A percentile compares a stretch with the other conserved stretches of the same genome.
These are phyloP conservation scores for Pterocarpus santalinus DNA, from an alignment of 306 rosid species.

Conservation along the genomic window DNA sequence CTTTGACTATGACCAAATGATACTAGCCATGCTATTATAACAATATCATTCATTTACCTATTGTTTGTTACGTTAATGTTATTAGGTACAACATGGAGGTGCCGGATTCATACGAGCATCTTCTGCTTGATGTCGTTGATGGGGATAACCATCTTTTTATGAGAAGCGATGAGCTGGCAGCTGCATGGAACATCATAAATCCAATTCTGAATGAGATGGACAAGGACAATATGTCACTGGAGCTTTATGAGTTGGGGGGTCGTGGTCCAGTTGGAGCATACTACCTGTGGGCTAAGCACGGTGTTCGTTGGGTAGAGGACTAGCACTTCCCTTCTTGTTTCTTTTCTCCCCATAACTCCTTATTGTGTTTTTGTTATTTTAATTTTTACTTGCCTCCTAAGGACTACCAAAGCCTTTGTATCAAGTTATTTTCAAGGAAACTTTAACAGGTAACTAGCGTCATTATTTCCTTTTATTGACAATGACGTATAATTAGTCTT, in stretches of 20 bases:
- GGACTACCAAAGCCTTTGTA: slow-evolving; percentile 25
- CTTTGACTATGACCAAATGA: slow-evolving; percentile 25
- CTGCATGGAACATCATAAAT: slow-evolving; percentile 85
- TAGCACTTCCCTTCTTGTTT: slow-evolving; percentile 40
- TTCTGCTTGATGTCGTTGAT: slow-evolving; percentile 83
- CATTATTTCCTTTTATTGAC: slow-evolving; percentile 15
- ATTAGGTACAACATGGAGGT: slow-evolving; percentile 80
- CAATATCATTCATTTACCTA: neutral
- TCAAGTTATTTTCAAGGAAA: slow-evolving; percentile 9
- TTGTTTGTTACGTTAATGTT: slow-evolving; percentile 30
- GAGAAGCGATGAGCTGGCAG: slow-evolving; percentile 85
- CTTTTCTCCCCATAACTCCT: neutral
- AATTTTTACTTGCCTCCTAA: neutral
- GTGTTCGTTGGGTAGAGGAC: slow-evolving; percentile 80
- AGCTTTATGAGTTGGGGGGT: slow-evolving; percentile 85
- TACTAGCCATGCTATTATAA: neutral
- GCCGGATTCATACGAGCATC: slow-evolving; percentile 92
- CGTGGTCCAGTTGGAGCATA: slow-evolving; percentile 90
- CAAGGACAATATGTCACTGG: slow-evolving; percentile 67
- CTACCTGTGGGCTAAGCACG: slow-evolving; percentile 91
- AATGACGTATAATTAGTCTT: neutral
- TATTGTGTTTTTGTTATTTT: slow-evolving; percentile 28
- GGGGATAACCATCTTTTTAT: slow-evolving; percentile 88
- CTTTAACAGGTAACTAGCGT: neutral
- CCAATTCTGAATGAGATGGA: slow-evolving; percentile 81